Evolutionary conservation across 169 alveolate species (phyloP).

Genomic region (Babesia ovis): DNA sequence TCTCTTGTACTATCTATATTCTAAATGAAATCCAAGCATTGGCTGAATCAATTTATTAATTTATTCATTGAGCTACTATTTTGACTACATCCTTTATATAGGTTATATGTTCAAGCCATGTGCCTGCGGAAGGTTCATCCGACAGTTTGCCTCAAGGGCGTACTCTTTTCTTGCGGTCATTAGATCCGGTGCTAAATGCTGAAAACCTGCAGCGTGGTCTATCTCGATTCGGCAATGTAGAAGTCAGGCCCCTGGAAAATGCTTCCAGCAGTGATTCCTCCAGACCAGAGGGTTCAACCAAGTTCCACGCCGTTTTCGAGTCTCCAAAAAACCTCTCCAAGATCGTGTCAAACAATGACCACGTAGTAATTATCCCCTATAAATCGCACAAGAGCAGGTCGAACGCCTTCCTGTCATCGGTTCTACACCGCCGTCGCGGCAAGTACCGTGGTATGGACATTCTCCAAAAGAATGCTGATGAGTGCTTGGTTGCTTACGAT

Average conservation of each 20-base stretch:
- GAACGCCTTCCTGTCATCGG: neutral
- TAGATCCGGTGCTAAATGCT: constrained; percentile 26
- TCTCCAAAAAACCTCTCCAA: neutral
- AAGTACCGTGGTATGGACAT: constrained; percentile 41
- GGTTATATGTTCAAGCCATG: constrained; percentile 25
- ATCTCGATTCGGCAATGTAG: constrained; percentile 5
- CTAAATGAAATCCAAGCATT: no score
- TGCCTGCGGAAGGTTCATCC: neutral
- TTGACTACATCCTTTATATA: no score
- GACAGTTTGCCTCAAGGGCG: neutral
- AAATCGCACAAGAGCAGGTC: constrained; percentile 6
- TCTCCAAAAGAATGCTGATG: constrained; percentile 62
- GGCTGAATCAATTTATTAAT: neutral
- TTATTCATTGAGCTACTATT: no score
- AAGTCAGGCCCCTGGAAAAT: neutral
- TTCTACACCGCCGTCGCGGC: constrained; percentile 8
- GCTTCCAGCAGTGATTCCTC: neutral
- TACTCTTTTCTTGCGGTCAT: constrained; percentile 29
- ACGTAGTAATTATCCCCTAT: neutral
- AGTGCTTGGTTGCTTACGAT: constrained; percentile 51
- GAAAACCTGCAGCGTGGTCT: constrained; percentile 4
- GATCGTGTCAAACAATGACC: neutral
- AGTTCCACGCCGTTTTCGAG: constrained; percentile 18
- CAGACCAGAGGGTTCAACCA: neutral
- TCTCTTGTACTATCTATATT: no score